phyloP scores from a whole-genome alignment of 768 basidiomycete genomes.

The Mycena sanguinolenta region DNA sequence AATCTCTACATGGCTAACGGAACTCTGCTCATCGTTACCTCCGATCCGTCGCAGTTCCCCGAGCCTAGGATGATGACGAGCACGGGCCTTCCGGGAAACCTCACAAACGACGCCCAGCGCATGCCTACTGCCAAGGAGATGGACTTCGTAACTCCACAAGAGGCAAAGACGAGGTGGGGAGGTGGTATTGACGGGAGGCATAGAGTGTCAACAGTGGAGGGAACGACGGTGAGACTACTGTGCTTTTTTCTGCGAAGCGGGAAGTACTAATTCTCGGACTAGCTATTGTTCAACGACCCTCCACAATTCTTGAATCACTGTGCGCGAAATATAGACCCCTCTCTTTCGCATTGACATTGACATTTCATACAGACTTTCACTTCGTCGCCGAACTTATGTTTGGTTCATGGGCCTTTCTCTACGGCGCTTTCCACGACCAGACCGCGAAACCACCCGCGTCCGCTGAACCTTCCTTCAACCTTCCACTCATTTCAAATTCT shows the following conservation, averaged over 20 bases:
- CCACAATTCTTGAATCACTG: slow-evolving; percentile 50
- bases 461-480: slow-evolving; percentile 30
- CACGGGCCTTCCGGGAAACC: slow-evolving; percentile 62
- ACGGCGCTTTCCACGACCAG: slow-evolving; percentile 48
- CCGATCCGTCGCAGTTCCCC: slow-evolving; percentile 38
- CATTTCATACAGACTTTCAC: slow-evolving; percentile 71
- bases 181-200: slow-evolving; percentile 45
- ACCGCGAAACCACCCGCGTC: slow-evolving; percentile 17
- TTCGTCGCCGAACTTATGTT: slow-evolving; percentile 72
- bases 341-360: slow-evolving; percentile 33
- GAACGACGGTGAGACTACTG: slow-evolving; percentile 60
- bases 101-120: slow-evolving; percentile 61
- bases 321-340: not conserved
- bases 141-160: slow-evolving; percentile 58
- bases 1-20: slow-evolving; percentile 69
- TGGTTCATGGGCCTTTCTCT: slow-evolving; percentile 69
- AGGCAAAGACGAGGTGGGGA: slow-evolving; percentile 66
- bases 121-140: slow-evolving; percentile 67
- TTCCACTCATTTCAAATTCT: slow-evolving; percentile 28
- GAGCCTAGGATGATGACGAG: slow-evolving; percentile 62
- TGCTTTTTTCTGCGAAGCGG: too few species aligned
- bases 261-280: not conserved
- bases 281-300: slow-evolving; percentile 61
- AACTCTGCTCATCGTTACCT: slow-evolving; percentile 29
- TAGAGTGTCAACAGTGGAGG: slow-evolving; percentile 64